Evolutionary conservation across 1,284 basidiomycete genomes (phyloP), one percentile per base, ranked within the genome.

Genomic region (Pseudozyma pruni): DNA sequence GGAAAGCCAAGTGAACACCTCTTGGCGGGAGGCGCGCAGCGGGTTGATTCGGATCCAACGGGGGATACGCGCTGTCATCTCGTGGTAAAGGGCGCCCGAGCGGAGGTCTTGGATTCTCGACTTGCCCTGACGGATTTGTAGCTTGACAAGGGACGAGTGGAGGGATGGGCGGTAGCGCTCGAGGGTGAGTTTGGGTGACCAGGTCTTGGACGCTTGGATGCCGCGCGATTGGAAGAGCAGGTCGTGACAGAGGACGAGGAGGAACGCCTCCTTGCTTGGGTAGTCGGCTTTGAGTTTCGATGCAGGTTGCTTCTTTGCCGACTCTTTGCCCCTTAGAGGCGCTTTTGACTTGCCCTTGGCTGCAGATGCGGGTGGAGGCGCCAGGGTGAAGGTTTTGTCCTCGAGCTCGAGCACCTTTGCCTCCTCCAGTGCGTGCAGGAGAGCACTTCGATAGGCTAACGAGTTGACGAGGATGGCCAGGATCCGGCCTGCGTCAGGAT

Each of bases 91-190:
- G 2, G 69, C 76, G 11, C 77, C 79, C 16, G 67, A 47, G 0
- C 78, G 62, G 8, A 82, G 55, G 6, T 82, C 80, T 19, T 72
- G 53, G 0, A 76, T 50, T 2, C 66, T 29, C 8, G 43, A 16
- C 32, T 75, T 76, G 1, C 75, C 77, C n/a, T 40, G 44, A 4
- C 66, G 55, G 10, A 96, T 88, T 83, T 95, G 94, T 55, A 93
- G 84, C 75, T 89, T 89, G 55, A 90, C 89, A 44, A 95, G 87
- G 83, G 95, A 93, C 53, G 91, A 88, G 63, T 89, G 88, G 5
- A 98, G 85, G n/a, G 93, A 87, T 6, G 93, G 91, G 79, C 91
- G 92, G 81, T 97, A 92, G 39, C 91, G 44, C 89, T 72, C 74
- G 11, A 82, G 48, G 2, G 59, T 39, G 17, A 56, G 57, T 17